phyloP scores from a whole-genome alignment of 2,329 filamentous ascomycete species.

The Colletotrichum tabaci region DNA sequence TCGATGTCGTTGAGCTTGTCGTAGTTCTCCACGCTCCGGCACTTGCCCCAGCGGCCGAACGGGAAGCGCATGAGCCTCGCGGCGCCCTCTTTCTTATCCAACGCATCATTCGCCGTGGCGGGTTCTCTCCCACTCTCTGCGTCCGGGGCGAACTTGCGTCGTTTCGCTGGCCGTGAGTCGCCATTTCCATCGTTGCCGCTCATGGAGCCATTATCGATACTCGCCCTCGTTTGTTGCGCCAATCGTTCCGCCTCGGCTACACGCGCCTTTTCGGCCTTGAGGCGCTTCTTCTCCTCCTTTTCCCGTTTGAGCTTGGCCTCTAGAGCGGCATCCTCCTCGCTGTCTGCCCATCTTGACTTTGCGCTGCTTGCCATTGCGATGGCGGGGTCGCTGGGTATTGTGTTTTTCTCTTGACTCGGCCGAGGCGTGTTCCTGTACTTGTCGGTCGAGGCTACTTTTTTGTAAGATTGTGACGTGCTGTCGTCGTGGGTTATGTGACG shows the following conservation, averaged over 20 bases:
- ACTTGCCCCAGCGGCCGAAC: slow-evolving; percentile 75
- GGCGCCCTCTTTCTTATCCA: slow-evolving; percentile 46
- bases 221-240: slow-evolving; percentile 39
- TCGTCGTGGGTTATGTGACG: not conserved
- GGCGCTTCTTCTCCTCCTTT: slow-evolving; percentile 90
- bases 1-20: slow-evolving; percentile 97
- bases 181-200: slow-evolving; percentile 51
- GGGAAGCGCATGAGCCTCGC: slow-evolving; percentile 81
- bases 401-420: not conserved
- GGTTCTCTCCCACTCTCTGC: slow-evolving; percentile 23
- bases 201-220: slow-evolving; percentile 44
- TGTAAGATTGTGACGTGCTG: not conserved
- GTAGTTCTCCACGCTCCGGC: slow-evolving; percentile 87
- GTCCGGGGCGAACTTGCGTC: slow-evolving; percentile 70
- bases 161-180: slow-evolving; percentile 70
- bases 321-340: slow-evolving; percentile 83
- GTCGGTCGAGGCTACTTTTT: not conserved
- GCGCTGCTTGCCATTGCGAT: slow-evolving; percentile 69
- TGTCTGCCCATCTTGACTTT: slow-evolving; percentile 90
- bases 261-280: slow-evolving; percentile 86
- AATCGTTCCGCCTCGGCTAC: slow-evolving; percentile 70
- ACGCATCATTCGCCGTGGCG: slow-evolving; percentile 44
- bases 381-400: not conserved
- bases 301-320: slow-evolving; percentile 82
- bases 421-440: not conserved